These are phyloP conservation scores for Hymenotorrendiella dingleyae DNA, from an alignment of 2,329 filamentous ascomycete species.

Conservation along the genomic window DNA sequence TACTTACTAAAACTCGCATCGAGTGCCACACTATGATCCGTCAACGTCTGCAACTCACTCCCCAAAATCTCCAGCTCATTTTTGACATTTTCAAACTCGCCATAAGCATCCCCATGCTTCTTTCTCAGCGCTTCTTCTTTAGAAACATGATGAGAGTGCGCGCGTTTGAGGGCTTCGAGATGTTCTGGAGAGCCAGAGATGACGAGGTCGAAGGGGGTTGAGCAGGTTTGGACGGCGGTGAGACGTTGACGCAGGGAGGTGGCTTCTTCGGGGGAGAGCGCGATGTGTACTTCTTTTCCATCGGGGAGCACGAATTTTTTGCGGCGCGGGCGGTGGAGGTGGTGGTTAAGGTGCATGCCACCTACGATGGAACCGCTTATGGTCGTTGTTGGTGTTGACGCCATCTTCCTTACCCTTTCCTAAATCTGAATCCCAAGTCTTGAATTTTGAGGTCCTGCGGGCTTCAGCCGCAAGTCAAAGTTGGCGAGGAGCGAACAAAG, in stretches of 20 bases:
- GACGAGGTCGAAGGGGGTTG: slow-evolving; percentile 45
- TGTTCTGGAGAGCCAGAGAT: slow-evolving; percentile 49
- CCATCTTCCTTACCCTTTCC: slow-evolving; percentile 13
- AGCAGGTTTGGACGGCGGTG: slow-evolving; percentile 28
- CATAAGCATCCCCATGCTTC: slow-evolving; percentile 44
- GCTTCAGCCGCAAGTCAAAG: not conserved
- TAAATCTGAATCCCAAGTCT: too few species aligned
- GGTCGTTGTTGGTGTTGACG: slow-evolving; percentile 16
- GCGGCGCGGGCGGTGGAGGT: slow-evolving; percentile 35
- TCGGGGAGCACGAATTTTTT: slow-evolving; percentile 50
- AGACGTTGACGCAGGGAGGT: slow-evolving; percentile 42
- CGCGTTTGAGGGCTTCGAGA: slow-evolving; percentile 40
- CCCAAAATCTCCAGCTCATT: slow-evolving; percentile 47
- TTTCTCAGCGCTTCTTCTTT: slow-evolving; percentile 41
- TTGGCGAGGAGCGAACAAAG: too few species aligned
- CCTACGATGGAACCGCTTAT: slow-evolving; percentile 3
- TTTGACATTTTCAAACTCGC: slow-evolving; percentile 51
- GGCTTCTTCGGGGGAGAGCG: slow-evolving; percentile 48
- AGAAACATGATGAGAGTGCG: slow-evolving; percentile 47
- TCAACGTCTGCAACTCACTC: slow-evolving; percentile 47
- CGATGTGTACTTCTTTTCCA: slow-evolving; percentile 51
- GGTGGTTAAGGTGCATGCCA: slow-evolving; percentile 14
- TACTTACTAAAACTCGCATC: slow-evolving; percentile 59
- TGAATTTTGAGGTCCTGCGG: not conserved
- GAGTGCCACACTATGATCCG: slow-evolving; percentile 47